These are phyloP conservation scores for Thalassiosira profunda DNA, from an alignment of 108 stramenopile genomes.

Conservation along the genomic window DNA sequence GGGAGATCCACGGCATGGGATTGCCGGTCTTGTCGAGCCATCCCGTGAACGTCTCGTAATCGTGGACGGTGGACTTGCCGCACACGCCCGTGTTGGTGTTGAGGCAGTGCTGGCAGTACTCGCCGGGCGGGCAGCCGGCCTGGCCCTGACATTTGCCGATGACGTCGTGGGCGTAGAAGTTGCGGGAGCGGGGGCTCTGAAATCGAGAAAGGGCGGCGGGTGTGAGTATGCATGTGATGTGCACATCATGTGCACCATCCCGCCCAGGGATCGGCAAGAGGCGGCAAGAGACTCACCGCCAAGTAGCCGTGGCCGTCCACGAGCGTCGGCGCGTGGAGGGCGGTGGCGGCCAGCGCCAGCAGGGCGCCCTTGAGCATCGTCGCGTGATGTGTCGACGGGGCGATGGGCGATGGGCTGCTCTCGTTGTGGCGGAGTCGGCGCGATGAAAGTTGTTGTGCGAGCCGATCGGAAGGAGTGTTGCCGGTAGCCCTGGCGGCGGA, in stretches of 20 bases:
- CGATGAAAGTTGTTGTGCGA: no score
- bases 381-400: no score
- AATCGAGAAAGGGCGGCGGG: no score
- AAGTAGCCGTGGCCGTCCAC: constrained; percentile 11
- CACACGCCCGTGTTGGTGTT: constrained; percentile 31
- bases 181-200: constrained; percentile 12
- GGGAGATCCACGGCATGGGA: constrained; percentile 29
- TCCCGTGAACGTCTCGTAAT: constrained; percentile 1
- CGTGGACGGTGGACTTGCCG: not conserved
- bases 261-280: no score
- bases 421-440: no score
- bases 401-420: no score
- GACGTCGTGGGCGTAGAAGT: constrained; percentile 4
- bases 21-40: constrained; percentile 24
- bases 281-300: no score
- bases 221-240: no score
- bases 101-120: constrained; percentile 40
- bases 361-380: no score
- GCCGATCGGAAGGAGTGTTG: no score
- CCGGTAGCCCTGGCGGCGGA: no score
- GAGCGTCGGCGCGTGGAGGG: not conserved
- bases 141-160: not conserved
- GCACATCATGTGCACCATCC: no score
- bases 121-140: constrained; percentile 28
- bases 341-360: not conserved